Base-by-base conservation (phyloP, 2,329 filamentous ascomycete species). In the Sporothrix pseudoabietina region DNA sequence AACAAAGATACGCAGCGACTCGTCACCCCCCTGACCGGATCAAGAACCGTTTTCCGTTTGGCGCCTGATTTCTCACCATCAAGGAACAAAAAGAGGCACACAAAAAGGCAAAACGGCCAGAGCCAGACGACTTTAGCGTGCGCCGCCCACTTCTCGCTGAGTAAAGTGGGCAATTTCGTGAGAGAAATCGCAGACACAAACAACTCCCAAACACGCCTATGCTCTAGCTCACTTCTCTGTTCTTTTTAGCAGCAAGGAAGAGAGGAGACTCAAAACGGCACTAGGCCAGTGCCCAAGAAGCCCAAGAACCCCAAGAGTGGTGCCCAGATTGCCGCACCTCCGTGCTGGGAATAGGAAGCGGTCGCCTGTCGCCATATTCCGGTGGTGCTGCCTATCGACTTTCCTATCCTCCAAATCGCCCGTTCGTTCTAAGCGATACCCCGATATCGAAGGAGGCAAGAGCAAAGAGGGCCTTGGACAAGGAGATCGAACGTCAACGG, bases 101-200 rank as follows among this genome's bases (percentile, higher is more conserved):
- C 8, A n/a, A 9, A 63, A 16, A 35, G 35, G 14, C n/a, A 22
- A 14, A 41, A 65, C 61, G 39, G n/a, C n/a, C n/a, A 65, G 61
- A 16, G 9, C 61, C 35, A 19, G 61, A 30, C n/a, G 22, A 41
- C 30, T n/a, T 59, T 74, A 74, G 72, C 72, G 72, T 44, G 69
- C 72, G 72, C 54, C 47, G 49, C 63, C 70, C 70, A 59, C 70
- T 71, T 71, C 14, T 26, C 41, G 71, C 73, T 71, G 69, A 72
- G 72, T 66, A 55, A 71, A 74, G 61, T 68, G 44, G 72, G 70
- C 14, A 26, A 26, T 41, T 54, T 39, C 16, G 59, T 14, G 70
- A 55, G 30, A 65, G 54, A 22, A 30, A 22, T 41, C 41, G 32
- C 19, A 54, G 52, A 22, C 3, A 54, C 41, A 14, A 44, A 44